phyloP scores from a whole-genome alignment of 2,329 filamentous ascomycete species.

The Ceratocystis alfenasii region DNA sequence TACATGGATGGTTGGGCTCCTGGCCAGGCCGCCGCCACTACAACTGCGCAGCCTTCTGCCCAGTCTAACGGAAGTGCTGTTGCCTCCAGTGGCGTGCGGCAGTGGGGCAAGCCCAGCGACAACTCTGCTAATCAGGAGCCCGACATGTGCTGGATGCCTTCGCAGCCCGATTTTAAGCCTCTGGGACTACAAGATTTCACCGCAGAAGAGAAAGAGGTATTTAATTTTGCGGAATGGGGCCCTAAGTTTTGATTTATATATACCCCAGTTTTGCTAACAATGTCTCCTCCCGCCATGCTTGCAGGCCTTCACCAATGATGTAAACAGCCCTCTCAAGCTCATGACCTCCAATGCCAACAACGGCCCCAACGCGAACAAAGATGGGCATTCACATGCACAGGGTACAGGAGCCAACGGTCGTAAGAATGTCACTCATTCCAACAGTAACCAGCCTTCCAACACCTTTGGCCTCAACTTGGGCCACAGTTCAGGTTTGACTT shows the following conservation, averaged over 20 bases:
- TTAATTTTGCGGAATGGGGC: not conserved
- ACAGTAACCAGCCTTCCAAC: slow-evolving; percentile 34
- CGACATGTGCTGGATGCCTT: slow-evolving; percentile 82
- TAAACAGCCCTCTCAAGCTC: slow-evolving; percentile 80
- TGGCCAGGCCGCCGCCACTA: slow-evolving; percentile 33
- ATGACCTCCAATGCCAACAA: slow-evolving; percentile 58
- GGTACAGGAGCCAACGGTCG: slow-evolving; percentile 52
- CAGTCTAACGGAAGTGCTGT: not conserved
- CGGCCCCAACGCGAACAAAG: slow-evolving; percentile 16
- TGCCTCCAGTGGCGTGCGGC: slow-evolving; percentile 33
- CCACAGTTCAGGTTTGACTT: not conserved
- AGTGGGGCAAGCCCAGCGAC: slow-evolving; percentile 70
- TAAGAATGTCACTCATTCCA: slow-evolving; percentile 66
- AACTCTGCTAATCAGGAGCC: slow-evolving; percentile 63
- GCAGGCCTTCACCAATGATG: slow-evolving; percentile 69
- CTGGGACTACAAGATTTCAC: slow-evolving; percentile 62
- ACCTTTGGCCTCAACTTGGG: slow-evolving; percentile 45
- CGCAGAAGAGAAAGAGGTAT: slow-evolving; percentile 47
- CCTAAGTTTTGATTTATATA: not conserved
- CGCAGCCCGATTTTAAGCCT: slow-evolving; percentile 52
- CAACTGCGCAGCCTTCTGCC: slow-evolving; percentile 33
- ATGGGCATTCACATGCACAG: slow-evolving; percentile 26
- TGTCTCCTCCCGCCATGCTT: not conserved
- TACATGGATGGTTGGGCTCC: slow-evolving; percentile 73
- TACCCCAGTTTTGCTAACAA: not conserved